Evolutionary conservation across 495 filamentous ascomycete genomes (phyloP).

Genomic region (Podospora appendiculata): DNA sequence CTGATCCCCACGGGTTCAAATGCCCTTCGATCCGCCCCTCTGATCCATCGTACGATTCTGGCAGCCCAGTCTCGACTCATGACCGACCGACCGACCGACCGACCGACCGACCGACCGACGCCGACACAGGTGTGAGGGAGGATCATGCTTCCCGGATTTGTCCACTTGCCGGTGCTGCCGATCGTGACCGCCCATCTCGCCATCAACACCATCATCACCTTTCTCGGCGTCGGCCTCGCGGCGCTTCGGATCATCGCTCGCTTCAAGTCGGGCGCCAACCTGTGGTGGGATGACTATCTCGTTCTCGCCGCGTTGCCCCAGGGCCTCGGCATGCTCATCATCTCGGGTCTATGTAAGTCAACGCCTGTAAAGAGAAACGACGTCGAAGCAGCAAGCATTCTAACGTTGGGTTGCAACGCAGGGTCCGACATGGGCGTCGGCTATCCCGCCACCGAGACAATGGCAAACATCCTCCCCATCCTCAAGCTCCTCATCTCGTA

Average conservation of each 20-base stretch:
- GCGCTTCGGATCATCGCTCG: constrained; percentile 11
- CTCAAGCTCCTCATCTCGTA: constrained; percentile 16
- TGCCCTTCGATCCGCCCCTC: too few relatives aligned
- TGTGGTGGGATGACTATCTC: constrained; percentile 29
- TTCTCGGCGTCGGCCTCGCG: constrained; percentile 7
- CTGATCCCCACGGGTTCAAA: too few relatives aligned
- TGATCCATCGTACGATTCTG: too few relatives aligned
- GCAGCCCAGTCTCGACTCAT: too few relatives aligned
- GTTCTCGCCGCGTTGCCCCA: constrained; percentile 17
- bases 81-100: too few relatives aligned
- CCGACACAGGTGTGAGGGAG: too few relatives aligned
- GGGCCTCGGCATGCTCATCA: constrained; percentile 18
- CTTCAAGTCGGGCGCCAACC: constrained; percentile 9
- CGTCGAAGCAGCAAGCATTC: too few relatives aligned
- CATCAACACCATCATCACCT: constrained; percentile 13
- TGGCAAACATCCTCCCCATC: constrained; percentile 6
- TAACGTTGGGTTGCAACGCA: not conserved
- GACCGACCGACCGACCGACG: too few relatives aligned
- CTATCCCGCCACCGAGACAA: constrained; percentile 5
- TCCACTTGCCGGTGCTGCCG: constrained; percentile 5
- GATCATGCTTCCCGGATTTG: not conserved
- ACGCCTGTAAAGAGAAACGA: too few relatives aligned
- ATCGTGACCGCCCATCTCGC: constrained; percentile 13
- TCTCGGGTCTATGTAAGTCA: constrained; percentile 19
- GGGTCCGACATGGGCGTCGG: constrained; percentile 13